Conservation (phyloP, 441 rosid genomes). For the Bruguiera hainesii region DNA sequence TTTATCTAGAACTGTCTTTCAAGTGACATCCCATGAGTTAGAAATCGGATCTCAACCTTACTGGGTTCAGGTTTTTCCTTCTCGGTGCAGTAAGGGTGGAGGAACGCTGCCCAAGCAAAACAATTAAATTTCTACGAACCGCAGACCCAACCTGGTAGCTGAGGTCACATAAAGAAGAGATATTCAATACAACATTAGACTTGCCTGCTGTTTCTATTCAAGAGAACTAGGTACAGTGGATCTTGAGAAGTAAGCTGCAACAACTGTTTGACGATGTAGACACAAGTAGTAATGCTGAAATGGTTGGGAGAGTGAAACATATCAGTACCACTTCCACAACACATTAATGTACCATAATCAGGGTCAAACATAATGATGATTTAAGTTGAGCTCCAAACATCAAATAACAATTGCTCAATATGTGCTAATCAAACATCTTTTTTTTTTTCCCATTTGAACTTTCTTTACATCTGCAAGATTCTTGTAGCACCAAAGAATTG, state of each 20-base stretch:
- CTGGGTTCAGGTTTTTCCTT: background rate
- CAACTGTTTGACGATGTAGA: slow-evolving; percentile 55
- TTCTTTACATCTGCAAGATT: no score
- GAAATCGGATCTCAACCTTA: no score
- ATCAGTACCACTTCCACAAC: background rate
- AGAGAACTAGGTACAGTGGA: slow-evolving; percentile 63
- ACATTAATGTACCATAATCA: background rate
- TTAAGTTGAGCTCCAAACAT: background rate
- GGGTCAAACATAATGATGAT: background rate
- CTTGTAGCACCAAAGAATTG: no score
- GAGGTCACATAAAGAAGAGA: background rate
- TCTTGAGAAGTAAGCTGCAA: slow-evolving; percentile 54
- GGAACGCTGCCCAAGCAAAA: no score
- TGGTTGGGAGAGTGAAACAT: background rate
- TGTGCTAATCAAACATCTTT: no score
- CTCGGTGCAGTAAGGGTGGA: background rate
- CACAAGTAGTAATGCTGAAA: slow-evolving; percentile 64
- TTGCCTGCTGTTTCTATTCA: slow-evolving; percentile 52
- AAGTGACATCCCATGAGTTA: no score
- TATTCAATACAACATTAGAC: slow-evolving; percentile 4
- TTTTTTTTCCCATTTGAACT: no score
- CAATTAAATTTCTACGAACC: no score
- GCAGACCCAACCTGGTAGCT: no score
- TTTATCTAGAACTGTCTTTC: no score
- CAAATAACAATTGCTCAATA: no score